Evolutionary conservation across 352 stramenopile species (phyloP), one percentile per base, ranked within the genome.

Genomic region (Phytophthora tentaculata): DNA sequence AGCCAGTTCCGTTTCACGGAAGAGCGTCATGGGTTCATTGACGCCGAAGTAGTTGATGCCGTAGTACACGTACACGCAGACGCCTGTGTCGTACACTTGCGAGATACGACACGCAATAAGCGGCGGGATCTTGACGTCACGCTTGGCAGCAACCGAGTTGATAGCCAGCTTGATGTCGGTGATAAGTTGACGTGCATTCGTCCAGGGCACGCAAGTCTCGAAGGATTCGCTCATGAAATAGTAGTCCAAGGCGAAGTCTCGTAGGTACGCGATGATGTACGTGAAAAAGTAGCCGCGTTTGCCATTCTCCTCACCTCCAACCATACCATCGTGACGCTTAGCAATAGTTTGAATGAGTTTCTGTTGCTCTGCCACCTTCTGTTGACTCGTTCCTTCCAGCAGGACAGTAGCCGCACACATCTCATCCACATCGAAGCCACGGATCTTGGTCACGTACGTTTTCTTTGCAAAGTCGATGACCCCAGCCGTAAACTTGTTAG

Each of bases 31-130:
- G 17, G 92, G 83, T 57, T 97, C 81, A 19, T 73, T 51, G 20
- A 98, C 76, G 39, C 85, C 84, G 51, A 86, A 91, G 75, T 94
- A 93, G 66, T 97, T 97, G 66, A 99, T 97, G 54, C 92, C 96
- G 70, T 98, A 97, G 76, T 99, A 99, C 65, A 98, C 97, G 71
- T 99, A 99, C 24, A 99, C 81, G 45, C 91, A 97, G 45, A 89
- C 94, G 52, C 95, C 95, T 13, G 97, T 97, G 47, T 97, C 92
- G 71, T 99, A 99, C 13, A 98, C 82, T 74, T 99, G 96, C 1
- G 95, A 98, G 26, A 99, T 85, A 19, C 96, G 88, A 65, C 91
- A 97, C 3, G 89, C 91, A 56, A 98, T 88, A 37, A 99, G 90
- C 37, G 95, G 93, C 9, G 80, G 71, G 22, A 91, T 85, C 20